Base-by-base conservation (phyloP, 306 rosid genomes). In the Pueraria montana region DNA sequence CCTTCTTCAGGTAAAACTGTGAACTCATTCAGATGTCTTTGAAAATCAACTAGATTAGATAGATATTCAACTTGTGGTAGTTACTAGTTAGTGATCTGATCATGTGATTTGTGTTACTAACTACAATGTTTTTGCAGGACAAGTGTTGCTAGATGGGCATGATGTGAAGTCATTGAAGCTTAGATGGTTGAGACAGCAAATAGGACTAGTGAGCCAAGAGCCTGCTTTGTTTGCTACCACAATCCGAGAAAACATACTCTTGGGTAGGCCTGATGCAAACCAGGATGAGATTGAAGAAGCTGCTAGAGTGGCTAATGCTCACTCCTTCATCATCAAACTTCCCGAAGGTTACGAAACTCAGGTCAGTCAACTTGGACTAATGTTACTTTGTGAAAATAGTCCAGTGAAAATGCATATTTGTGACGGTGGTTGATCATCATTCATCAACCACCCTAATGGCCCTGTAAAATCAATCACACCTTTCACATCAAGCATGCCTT, bases 131-230 rank as follows among this genome's bases (percentile, higher is more conserved):
- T 74, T 73, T 69, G 38, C 86, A 94, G 98, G 98, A 70, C 89
- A 92, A 89, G 96, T 94, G 72, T 58, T 92, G 84, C 89, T 94
- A 11, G 98, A 94, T 83, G 97, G 96, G 64, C 89, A 86, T 86
- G 97, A 92, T 86, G 90, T 94, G 75, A 94, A 94, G 91, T 80
- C 89, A 2, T 82, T 94, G 76, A 91, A 92, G 78, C 89, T 92
- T 67, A 89, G 71, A 68, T 94, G 98, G 97, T 66, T 94, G 83
- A 91, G 98, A 78, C 95, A 91, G 82, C 98, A 94, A 67, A 94
- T 94, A 80, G 98, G 98, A 32, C 90, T 94, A 36, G 98, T 94
- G 89, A 94, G 97, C 84, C 98, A 94, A 87, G 98, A 94, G 73
- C 97, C 98, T 55, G 97, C 97, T 76, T 82, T 94, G 36, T 94